A percentile compares a stretch with the other conserved stretches of the same genome.
Evolutionary conservation across 306 rosid genomes (phyloP).

Genomic region (Glycyrrhiza uralensis): DNA sequence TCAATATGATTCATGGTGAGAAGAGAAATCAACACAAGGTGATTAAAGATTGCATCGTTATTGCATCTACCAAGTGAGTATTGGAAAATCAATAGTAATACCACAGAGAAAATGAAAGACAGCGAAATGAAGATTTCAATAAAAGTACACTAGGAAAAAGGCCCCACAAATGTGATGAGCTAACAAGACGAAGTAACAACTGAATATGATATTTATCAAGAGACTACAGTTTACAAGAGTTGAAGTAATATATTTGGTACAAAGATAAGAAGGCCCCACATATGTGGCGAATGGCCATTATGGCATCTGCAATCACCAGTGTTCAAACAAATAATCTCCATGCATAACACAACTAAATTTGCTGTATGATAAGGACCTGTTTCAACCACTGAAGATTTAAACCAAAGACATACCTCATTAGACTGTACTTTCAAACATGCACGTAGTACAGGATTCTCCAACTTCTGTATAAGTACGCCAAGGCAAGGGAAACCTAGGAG

Average conservation of each 20-base stretch:
- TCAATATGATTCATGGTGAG: neutral
- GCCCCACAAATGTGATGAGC: neutral
- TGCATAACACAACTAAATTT: neutral
- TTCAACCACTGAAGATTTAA: constrained; percentile 13
- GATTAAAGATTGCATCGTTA: neutral
- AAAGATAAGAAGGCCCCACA: neutral
- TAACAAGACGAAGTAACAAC: constrained; percentile 3
- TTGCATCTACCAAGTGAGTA: neutral
- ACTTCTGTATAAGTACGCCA: constrained; percentile 90
- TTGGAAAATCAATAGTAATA: neutral
- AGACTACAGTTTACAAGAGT: neutral
- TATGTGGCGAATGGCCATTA: neutral
- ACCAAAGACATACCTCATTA: constrained; percentile 63
- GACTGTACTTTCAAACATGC: constrained; percentile 76
- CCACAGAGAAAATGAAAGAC: neutral
- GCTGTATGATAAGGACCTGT: neutral
- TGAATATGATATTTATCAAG: neutral
- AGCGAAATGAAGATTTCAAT: neutral
- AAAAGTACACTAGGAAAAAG: neutral
- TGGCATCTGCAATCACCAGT: neutral
- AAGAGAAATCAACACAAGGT: neutral
- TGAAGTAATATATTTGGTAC: neutral
- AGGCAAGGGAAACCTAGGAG: constrained; percentile 89
- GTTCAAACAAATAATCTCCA: constrained; percentile 10
- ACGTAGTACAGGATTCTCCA: constrained; percentile 92